Conservation (phyloP, 345 rosid genomes). For the Syzygium aromaticum region DNA sequence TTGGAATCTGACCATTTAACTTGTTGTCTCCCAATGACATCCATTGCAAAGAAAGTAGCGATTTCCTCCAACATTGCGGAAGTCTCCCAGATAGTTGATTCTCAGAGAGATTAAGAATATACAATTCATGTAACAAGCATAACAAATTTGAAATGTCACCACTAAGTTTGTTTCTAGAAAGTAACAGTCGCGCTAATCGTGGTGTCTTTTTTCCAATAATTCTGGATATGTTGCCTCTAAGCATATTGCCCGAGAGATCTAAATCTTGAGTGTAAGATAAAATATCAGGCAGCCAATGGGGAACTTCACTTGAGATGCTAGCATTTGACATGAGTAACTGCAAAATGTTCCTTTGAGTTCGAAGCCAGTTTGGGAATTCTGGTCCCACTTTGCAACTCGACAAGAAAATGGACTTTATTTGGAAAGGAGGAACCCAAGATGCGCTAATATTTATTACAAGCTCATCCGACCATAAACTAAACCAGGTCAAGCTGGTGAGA, state of each 20-base stretch:
- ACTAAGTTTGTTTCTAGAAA: neutral
- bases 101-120: too few relatives aligned
- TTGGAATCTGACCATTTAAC: too few relatives aligned
- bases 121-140: neutral
- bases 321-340: neutral
- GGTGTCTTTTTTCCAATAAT: neutral
- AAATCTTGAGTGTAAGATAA: neutral
- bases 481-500: neutral
- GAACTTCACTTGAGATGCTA: neutral
- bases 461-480: accelerated
- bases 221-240: neutral
- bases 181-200: neutral
- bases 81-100: too few relatives aligned
- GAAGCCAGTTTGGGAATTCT: neutral
- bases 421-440: neutral
- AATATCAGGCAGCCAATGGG: neutral
- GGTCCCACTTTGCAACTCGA: neutral
- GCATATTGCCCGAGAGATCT: neutral
- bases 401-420: neutral
- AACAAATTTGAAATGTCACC: neutral
- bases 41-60: too few relatives aligned
- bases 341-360: neutral
- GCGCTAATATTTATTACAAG: neutral
- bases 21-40: too few relatives aligned
- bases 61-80: too few relatives aligned